Conservation (phyloP, 495 filamentous ascomycete species). For the Aspergillus cavernicola region DNA sequence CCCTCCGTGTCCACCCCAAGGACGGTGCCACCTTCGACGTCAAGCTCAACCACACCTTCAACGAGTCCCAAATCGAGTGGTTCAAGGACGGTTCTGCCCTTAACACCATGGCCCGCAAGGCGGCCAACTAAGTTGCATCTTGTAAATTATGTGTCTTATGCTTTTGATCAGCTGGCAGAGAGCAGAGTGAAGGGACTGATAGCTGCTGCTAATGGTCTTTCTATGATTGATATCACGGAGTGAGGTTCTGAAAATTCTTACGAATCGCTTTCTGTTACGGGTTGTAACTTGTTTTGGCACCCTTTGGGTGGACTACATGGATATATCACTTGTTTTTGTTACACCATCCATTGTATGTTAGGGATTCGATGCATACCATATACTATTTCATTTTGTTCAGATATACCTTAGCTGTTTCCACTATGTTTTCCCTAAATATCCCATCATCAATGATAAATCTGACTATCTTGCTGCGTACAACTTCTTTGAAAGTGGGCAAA, state of each 20-base stretch:
- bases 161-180: slow-evolving; percentile 16
- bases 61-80: slow-evolving; percentile 95
- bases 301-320: slow-evolving; percentile 44
- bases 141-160: slow-evolving; percentile 35
- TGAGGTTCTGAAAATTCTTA: slow-evolving; percentile 40
- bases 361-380: slow-evolving; percentile 40
- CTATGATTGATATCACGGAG: slow-evolving; percentile 33
- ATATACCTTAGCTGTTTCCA: neutral
- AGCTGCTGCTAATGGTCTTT: slow-evolving; percentile 20
- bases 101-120: slow-evolving; percentile 93
- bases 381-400: slow-evolving; percentile 30
- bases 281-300: slow-evolving; percentile 28
- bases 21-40: slow-evolving; percentile 74
- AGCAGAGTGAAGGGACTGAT: slow-evolving; percentile 7
- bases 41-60: slow-evolving; percentile 91
- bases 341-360: slow-evolving; percentile 42
- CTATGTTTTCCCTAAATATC: neutral
- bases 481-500: no score
- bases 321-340: slow-evolving; percentile 44
- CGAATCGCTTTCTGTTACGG: slow-evolving; percentile 37
- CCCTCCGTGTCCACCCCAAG: slow-evolving; percentile 85
- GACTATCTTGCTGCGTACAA: neutral
- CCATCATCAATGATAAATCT: no score
- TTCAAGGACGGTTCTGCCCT: slow-evolving; percentile 95
- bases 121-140: slow-evolving; percentile 34